A percentile compares a stretch with the other conserved stretches of the same genome.
phyloP scores from a whole-genome alignment of 768 basidiomycete species.

The Suillus sp. region DNA sequence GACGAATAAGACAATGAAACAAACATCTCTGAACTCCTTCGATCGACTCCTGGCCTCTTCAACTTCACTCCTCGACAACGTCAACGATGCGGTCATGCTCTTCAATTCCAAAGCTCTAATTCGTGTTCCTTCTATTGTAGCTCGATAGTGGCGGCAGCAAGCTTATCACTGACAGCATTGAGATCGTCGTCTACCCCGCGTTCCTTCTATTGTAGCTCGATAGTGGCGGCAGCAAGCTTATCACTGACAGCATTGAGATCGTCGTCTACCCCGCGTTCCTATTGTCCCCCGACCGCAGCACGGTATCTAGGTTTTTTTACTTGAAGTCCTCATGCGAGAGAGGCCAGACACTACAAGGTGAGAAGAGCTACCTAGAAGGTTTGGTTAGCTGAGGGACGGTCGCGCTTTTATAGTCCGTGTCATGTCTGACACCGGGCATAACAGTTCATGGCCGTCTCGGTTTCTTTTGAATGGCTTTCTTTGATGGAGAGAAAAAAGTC shows the following conservation, averaged over 20 bases:
- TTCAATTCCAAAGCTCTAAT: constrained; percentile 38
- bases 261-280: constrained; percentile 73
- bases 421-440: background rate
- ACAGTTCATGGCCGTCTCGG: background rate
- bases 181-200: no score
- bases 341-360: background rate
- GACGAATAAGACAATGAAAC: constrained; percentile 20
- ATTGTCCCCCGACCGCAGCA: constrained; percentile 56
- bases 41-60: constrained; percentile 69
- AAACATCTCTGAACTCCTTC: no score
- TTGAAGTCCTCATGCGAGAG: background rate
- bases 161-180: constrained; percentile 57
- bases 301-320: no score
- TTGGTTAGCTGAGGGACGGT: background rate
- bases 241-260: constrained; percentile 55
- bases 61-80: constrained; percentile 79
- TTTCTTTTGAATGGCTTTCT: background rate
- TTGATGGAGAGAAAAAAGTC: background rate
- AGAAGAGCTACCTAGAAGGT: background rate
- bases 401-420: background rate
- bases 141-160: constrained; percentile 62
- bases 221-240: constrained; percentile 65
- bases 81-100: constrained; percentile 75
- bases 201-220: no score
- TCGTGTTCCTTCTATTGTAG: no score